phyloP scores from a whole-genome alignment of 257 asterid species.

The Nicotiana otophora region DNA sequence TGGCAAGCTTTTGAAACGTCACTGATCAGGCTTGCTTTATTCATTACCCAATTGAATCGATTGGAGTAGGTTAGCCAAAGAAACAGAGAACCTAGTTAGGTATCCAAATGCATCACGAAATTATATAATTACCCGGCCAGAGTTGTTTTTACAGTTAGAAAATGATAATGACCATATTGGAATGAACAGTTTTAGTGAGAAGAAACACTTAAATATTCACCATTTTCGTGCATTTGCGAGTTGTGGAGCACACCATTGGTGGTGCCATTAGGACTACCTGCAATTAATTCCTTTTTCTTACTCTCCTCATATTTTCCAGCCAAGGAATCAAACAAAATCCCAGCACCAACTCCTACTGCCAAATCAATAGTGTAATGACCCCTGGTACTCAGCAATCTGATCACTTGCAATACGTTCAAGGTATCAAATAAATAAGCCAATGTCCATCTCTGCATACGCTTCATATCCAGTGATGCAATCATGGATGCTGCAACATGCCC shows the following conservation, averaged over 20 bases:
- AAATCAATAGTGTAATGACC: constrained; percentile 34
- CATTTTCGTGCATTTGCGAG: constrained; percentile 4
- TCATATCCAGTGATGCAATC: constrained; percentile 28
- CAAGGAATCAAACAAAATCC: constrained; percentile 22
- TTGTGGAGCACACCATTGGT: constrained; percentile 5
- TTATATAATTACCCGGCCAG: too few relatives aligned
- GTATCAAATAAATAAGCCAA: constrained; percentile 18
- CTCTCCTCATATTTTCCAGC: constrained; percentile 18
- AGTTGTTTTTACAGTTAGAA: not conserved
- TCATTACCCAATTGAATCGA: not conserved
- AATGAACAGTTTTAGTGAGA: not conserved
- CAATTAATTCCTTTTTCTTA: not conserved
- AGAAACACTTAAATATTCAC: not conserved
- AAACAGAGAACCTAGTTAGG: too few relatives aligned
- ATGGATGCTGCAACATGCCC: constrained; percentile 34
- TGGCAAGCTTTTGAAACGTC: not conserved
- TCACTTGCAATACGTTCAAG: constrained; percentile 18
- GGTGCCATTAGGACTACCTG: constrained; percentile 7
- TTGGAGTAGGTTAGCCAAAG: too few relatives aligned
- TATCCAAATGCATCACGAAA: too few relatives aligned
- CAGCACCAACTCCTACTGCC: constrained; percentile 30
- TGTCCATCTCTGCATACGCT: constrained; percentile 22
- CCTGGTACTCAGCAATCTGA: constrained; percentile 25
- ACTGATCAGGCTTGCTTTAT: not conserved
- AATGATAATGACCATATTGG: not conserved